Base-by-base conservation (phyloP, 345 rosid species). In the Citrus glauca region DNA sequence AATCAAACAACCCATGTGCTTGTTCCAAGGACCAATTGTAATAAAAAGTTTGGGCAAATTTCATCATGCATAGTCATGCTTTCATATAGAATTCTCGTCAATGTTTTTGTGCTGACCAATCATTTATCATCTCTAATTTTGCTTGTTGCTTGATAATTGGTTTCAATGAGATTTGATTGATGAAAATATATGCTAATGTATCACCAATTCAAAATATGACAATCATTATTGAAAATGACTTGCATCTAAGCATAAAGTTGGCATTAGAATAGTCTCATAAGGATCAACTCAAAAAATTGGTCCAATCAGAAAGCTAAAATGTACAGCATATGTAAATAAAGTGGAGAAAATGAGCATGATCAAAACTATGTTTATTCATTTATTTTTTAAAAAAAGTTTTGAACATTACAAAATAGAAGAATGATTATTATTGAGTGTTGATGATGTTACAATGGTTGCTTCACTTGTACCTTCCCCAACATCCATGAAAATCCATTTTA, bases 1-100 rank as follows among this genome's bases (percentile, higher is more conserved):
- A 59, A 22, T 22, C 24, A 50, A 78, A 78, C 87, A 79, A 55
- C 64, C 88, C 88, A 87, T 83, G 87, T 84, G 89, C 83, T 33
- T 33, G 42, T 30, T 61, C 19, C 27, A 77, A 28, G 61, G 72
- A 16, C 84, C 68, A 53, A 48, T 69, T 33, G 22, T 55, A 62
- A 79, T 77, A 45, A 79, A 77, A 69, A 42, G 73, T 42, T 67
- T 78, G 55, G 66, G 79, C 38, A 24, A 33, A 28, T 45, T 19
- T 37, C 48, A 17, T 19, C n/a, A 28, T 6, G 32, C 66, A 32
- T 2, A 1, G 14, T 64, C 0, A 64, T 32, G 37, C 68, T 19
- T 17, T 64, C 37, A 16, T 17, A 16, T 30, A 14, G 33, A 64
- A 37, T 20, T 66, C 27, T 66, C 22, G 69, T 38, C 69, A 66